Evolutionary conservation across 1,284 basidiomycete genomes (phyloP).

Genomic region (Pterula multifida): DNA sequence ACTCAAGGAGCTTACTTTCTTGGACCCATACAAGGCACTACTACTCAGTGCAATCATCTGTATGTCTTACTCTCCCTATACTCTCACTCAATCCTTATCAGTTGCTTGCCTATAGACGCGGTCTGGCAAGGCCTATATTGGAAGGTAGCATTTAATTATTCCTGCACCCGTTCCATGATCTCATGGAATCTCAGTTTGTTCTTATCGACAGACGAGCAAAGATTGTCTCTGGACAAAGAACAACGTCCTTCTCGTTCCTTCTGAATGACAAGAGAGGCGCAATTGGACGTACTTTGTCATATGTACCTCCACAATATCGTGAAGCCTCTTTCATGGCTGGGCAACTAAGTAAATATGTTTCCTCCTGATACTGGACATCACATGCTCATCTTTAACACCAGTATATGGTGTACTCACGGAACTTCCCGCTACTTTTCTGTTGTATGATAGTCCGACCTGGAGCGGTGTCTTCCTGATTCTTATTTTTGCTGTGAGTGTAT

Average conservation of each 20-base stretch:
- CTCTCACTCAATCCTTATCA: no score
- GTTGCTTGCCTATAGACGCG: constrained; percentile 61
- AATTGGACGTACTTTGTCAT: constrained; percentile 62
- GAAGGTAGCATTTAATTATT: constrained; percentile 42
- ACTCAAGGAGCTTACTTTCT: constrained; percentile 45
- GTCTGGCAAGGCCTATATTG: constrained; percentile 86
- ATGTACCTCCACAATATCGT: constrained; percentile 48
- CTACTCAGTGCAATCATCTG: constrained; percentile 64
- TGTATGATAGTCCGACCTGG: constrained; percentile 69
- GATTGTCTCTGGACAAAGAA: constrained; percentile 77
- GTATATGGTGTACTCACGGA: constrained; percentile 83
- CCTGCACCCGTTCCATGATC: not conserved
- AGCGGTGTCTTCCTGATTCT: constrained; percentile 66
- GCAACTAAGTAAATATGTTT: constrained; percentile 59
- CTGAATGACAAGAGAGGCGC: constrained; percentile 77
- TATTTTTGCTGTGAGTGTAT: constrained; percentile 74
- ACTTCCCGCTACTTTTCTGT: constrained; percentile 70
- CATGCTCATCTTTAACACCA: constrained; percentile 16
- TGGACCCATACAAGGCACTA: constrained; percentile 53
- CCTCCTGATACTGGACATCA: constrained; percentile 3
- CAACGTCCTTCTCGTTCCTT: constrained; percentile 77
- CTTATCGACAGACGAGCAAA: constrained; percentile 75
- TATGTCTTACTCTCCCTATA: constrained; percentile 25
- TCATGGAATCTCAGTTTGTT: constrained; percentile 45
- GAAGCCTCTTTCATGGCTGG: constrained; percentile 73